Evolutionary conservation across 257 asterid genomes (phyloP), one percentile per base, ranked within the genome.

Genomic region (Ballota nigra): DNA sequence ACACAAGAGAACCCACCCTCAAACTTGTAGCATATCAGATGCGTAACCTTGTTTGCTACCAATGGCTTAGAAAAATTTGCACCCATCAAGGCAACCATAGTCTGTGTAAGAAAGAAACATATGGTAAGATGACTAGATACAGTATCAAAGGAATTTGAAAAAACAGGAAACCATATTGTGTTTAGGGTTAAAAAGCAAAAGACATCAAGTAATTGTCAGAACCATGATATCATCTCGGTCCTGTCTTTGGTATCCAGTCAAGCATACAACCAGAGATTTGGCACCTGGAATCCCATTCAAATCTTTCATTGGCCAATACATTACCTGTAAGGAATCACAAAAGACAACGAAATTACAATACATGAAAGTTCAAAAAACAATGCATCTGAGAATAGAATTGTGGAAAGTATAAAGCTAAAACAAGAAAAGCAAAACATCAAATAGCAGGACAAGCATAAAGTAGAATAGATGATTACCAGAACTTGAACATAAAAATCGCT

Each of bases 1-100:
- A 66, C 11, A 59, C 62, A 52, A 40, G 40, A 57, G 38, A 63
- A 75, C 88, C 19, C 61, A 95, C 99, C 99, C 78, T 91, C 95
- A 77, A 89, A 89, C 75, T 95, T 89, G 92, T 88, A 95, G 90
- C 99, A 95, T 82, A 95, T 83, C 34, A 95, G 89, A 89, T 95
- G 99, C 36, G 99, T 95, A 81, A 89, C 89, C 83, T 81, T 86
- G 83, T 66, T 75, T 57, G 97, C 90, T 28, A 83, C 79, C 87
- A 95, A 78, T 55, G 98, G 93, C 86, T 92, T 95, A 3, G 92
- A 88, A 76, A 92, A 92, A 24, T 10, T 81, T 77, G 98, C 99
- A 70, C 99, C 99, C 97, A 92, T 91, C 83, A 89, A 62, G 73
- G 85, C 83, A 67, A 95, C 96, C 99, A 95, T 89, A 63, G 78